Base-by-base conservation (phyloP, 495 filamentous ascomycete genomes). In the Massariosphaeria phaeospora region DNA sequence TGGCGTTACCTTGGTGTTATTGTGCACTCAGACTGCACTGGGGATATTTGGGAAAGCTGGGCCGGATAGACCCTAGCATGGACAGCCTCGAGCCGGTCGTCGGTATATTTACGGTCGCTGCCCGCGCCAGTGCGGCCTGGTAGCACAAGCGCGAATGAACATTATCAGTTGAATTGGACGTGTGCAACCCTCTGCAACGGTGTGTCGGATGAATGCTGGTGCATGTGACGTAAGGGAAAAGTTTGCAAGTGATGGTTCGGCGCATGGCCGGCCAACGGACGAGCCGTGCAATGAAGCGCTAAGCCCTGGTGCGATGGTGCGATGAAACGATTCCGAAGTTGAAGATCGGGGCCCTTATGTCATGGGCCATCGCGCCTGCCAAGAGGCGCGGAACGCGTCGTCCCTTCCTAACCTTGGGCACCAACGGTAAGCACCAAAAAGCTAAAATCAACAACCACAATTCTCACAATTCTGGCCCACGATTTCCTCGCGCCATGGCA, bases 391-490 rank as follows among this genome's bases (percentile, higher is more conserved):
- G 42, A 49, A 44, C 56, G 56, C 50, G 49, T 59, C 44, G 5
- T 26, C 36, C 38, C 38, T 29, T 45, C 23, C 23, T 36, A 29
- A 30, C 40, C 17, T 42, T 40, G n/a, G 8, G 39, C 52, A 58
- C 36, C 53, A n/a, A n/a, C n/a, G n/a, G 59, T 57, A 44, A 62
- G 53, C 48, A 25, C 46, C 18, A 53, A 41, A 38, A 40, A 54
- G 24, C 27, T 43, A 46, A 30, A 17, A 18, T 15, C 48, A 54
- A 54, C 36, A 23, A 29, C 36, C n/a, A 10, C 25, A 39, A 18
- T n/a, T 39, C 8, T 15, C n/a, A n/a, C n/a, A n/a, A n/a, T n/a
- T n/a, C n/a, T n/a, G n/a, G n/a, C n/a, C n/a, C n/a, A n/a, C n/a
- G n/a, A n/a, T n/a, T n/a, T n/a, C n/a, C n/a, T n/a, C n/a, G n/a